These are phyloP conservation scores for Solanum appendiculatum DNA, from an alignment of 257 asterid genomes.

Conservation along the genomic window DNA sequence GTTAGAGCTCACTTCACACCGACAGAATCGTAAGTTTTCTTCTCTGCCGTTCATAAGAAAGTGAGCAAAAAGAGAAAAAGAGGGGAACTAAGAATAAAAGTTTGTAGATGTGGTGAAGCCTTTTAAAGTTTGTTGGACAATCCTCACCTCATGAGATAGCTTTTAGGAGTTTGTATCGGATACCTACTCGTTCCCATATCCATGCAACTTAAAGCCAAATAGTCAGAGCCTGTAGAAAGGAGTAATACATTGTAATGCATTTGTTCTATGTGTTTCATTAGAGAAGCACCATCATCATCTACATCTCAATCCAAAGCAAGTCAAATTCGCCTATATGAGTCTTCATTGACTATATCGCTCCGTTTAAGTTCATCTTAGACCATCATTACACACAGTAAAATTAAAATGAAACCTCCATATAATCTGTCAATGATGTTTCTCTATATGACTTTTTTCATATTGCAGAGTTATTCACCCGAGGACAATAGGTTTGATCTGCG, in stretches of 20 bases:
- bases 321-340: background rate
- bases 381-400: background rate
- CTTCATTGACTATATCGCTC: background rate
- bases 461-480: conserved; percentile 77
- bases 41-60: background rate
- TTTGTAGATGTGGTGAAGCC: background rate
- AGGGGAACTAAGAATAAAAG: background rate
- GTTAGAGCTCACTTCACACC: background rate
- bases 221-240: background rate
- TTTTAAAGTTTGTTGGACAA: background rate
- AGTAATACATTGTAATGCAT: background rate
- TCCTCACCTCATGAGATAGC: background rate
- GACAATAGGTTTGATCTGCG: conserved; percentile 92
- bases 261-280: background rate
- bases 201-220: background rate
- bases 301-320: background rate
- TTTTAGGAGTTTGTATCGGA: background rate
- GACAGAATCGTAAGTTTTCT: background rate
- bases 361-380: background rate
- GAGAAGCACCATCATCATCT: background rate
- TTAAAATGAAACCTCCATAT: background rate
- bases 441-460: background rate
- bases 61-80: background rate
- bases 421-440: background rate
- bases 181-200: background rate